These are phyloP conservation scores for Lachancea meyersii DNA, from an alignment of 805 yeast species.

Conservation along the genomic window DNA sequence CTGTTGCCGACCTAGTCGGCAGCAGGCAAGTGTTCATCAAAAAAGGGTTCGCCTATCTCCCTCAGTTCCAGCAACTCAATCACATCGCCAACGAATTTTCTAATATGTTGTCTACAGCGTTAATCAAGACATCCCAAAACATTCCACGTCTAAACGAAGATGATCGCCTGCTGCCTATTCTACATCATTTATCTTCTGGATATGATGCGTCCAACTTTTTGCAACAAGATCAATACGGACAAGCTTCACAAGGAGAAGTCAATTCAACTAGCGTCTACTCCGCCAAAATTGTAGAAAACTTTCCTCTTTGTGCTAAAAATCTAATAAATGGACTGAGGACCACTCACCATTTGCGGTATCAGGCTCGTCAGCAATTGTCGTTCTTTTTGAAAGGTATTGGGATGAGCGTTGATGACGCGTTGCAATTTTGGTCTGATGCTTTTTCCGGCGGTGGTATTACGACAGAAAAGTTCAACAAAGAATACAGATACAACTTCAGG, in stretches of 20 bases:
- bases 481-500: conserved; percentile 80
- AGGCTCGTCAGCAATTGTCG: conserved; percentile 80
- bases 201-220: conserved; percentile 51
- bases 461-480: conserved; percentile 75
- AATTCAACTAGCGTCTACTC: conserved; percentile 56
- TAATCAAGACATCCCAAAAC: conserved; percentile 65
- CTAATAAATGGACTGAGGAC: conserved; percentile 55
- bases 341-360: conserved; percentile 70
- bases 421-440: conserved; percentile 73
- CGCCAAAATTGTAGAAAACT: conserved; percentile 50
- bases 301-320: conserved; percentile 75
- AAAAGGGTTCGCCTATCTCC: conserved; percentile 76
- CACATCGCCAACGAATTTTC: conserved; percentile 66
- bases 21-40: conserved; percentile 62
- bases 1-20: conserved; percentile 70
- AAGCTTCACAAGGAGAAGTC: conserved; percentile 41
- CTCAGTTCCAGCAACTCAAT: conserved; percentile 70
- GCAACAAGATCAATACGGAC: conserved; percentile 33
- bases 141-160: conserved; percentile 87
- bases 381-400: conserved; percentile 89
- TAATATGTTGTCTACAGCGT: conserved; percentile 42
- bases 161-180: conserved; percentile 77
- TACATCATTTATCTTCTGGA: conserved; percentile 70
- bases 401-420: conserved; percentile 76
- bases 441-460: conserved; percentile 57